Evolutionary conservation across 2,329 filamentous ascomycete genomes (phyloP).

Genomic region (Fusarium brevicatenulatum): DNA sequence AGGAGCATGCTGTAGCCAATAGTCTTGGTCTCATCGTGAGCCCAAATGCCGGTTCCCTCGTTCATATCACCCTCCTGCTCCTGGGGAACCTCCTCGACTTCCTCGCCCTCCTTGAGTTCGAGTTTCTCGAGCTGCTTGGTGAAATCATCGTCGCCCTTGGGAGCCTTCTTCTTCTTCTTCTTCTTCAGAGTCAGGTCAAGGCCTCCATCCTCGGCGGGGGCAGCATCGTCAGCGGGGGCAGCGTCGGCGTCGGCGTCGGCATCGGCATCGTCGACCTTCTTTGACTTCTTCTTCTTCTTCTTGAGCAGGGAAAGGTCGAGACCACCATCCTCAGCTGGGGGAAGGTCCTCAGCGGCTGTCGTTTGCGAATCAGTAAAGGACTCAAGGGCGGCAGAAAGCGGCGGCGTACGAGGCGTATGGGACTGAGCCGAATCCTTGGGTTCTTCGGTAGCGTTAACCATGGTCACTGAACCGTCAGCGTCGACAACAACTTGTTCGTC

Average conservation of each 20-base stretch:
- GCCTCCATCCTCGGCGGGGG: constrained; percentile 59
- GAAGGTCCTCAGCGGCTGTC: constrained; percentile 59
- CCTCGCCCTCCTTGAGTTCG: constrained; percentile 73
- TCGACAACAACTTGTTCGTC: constrained; percentile 89
- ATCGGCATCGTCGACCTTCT: constrained; percentile 52
- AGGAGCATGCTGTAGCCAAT: constrained; percentile 90
- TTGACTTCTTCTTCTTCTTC: constrained; percentile 77
- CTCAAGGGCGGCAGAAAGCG: constrained; percentile 64
- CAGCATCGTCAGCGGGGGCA: constrained; percentile 50
- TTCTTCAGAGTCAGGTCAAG: constrained; percentile 76
- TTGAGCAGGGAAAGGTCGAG: constrained; percentile 75
- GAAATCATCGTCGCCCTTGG: constrained; percentile 71
- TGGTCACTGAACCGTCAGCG: constrained; percentile 85
- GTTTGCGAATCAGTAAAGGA: constrained; percentile 62
- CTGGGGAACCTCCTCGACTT: constrained; percentile 58
- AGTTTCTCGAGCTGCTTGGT: constrained; percentile 70
- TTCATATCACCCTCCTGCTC: constrained; percentile 80
- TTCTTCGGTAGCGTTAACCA: constrained; percentile 77
- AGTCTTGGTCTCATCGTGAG: constrained; percentile 78
- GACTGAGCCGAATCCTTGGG: constrained; percentile 84
- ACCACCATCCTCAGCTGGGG: constrained; percentile 60
- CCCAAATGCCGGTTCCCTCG: constrained; percentile 89
- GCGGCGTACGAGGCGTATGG: constrained; percentile 76
- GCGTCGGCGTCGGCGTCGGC: constrained; percentile 54
- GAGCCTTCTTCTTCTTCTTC: constrained; percentile 73